Conservation (phyloP, 768 basidiomycete species). For the Dendrothele bispora region DNA sequence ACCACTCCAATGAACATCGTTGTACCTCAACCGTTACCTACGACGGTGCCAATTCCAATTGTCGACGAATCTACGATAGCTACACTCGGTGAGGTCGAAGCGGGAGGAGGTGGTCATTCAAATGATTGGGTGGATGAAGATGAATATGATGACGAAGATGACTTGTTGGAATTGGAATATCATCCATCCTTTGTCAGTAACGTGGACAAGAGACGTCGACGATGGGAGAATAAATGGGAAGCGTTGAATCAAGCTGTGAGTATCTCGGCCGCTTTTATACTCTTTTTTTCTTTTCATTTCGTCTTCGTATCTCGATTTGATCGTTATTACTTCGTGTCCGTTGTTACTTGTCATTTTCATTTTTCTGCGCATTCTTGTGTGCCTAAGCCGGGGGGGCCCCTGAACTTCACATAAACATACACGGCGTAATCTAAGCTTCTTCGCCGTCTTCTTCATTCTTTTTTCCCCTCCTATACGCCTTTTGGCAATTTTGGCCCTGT, state of each 20-base stretch:
- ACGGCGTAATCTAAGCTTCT: conserved; percentile 25
- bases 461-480: conserved; percentile 9
- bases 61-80: conserved; percentile 12
- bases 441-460: conserved; percentile 2
- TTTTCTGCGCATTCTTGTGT: no score
- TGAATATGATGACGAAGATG: conserved; percentile 66
- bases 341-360: no score
- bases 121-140: conserved; percentile 77
- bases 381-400: no score
- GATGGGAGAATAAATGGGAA: conserved; percentile 80
- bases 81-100: no score
- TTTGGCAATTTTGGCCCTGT: conserved; percentile 32
- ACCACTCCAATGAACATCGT: no score
- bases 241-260: conserved; percentile 69
- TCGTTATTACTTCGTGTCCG: no score
- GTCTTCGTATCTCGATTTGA: no score
- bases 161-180: conserved; percentile 72
- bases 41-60: conserved; percentile 15
- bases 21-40: no score
- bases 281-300: background rate
- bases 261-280: background rate
- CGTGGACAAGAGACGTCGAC: conserved; percentile 63
- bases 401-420: background rate
- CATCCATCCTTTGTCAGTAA: conserved; percentile 71
- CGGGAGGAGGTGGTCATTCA: conserved; percentile 39